Percentiles rank a stretch among this genome's conserved stretches.
Evolutionary conservation across 1,139 yeast species (phyloP).

Genomic region (Diutina siamensis): DNA sequence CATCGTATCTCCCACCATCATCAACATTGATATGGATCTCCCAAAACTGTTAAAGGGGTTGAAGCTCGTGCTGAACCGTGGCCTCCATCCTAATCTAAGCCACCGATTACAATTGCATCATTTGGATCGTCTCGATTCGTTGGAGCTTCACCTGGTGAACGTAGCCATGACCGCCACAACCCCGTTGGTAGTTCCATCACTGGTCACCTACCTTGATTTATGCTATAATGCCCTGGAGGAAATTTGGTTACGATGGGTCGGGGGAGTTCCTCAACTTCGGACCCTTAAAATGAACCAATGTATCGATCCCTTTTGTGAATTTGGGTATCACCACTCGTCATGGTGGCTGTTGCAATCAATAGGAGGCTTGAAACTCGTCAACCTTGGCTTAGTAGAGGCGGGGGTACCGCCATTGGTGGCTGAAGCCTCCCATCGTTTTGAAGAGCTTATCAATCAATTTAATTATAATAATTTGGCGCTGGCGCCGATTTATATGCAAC

Average conservation of each 20-base stretch:
- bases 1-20: not conserved
- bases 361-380: not conserved
- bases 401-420: not conserved
- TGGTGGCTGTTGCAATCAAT: not conserved
- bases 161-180: not conserved
- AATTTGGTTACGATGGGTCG: not conserved
- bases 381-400: not conserved
- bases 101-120: not conserved
- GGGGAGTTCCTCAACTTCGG: not conserved
- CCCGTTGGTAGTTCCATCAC: not conserved
- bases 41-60: not conserved
- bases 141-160: too few relatives aligned
- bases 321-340: not conserved
- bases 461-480: not conserved
- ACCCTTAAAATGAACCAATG: not conserved
- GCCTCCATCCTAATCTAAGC: not conserved
- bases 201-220: not conserved
- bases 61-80: not conserved
- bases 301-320: not conserved
- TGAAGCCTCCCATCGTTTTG: not conserved
- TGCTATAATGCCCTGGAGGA: not conserved
- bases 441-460: not conserved
- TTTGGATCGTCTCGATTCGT: too few relatives aligned
- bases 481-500: not conserved
- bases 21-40: not conserved